These are phyloP conservation scores for Oehlia diaphana DNA, from an alignment of 192 early-diverging fungal genomes.

Conservation along the genomic window DNA sequence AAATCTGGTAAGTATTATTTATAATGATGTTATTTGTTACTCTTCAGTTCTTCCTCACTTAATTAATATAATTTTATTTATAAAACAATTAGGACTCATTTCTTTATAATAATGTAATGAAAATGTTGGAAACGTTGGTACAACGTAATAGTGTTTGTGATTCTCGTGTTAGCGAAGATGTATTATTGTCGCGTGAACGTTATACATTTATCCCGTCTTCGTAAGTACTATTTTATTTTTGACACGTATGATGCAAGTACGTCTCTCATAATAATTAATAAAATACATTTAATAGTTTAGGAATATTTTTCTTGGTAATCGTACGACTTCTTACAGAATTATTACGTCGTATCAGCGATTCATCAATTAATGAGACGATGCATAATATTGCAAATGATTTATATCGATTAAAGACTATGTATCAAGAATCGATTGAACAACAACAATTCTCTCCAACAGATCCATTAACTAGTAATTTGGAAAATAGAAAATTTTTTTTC, in stretches of 20 bases:
- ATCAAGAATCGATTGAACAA: not conserved
- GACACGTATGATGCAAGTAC: too few relatives aligned
- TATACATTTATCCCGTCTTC: too few relatives aligned
- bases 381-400: not conserved
- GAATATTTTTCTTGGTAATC: conserved; percentile 34
- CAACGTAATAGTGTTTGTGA: conserved; percentile 16
- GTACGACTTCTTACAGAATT: conserved; percentile 39
- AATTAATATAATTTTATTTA: not conserved
- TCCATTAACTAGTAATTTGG: not conserved
- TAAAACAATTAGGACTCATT: too few relatives aligned
- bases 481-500: not conserved
- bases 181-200: not conserved
- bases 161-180: not conserved
- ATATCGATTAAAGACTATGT: too few relatives aligned
- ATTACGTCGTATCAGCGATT: conserved; percentile 35
- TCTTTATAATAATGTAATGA: not conserved
- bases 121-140: conserved; percentile 1
- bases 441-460: not conserved
- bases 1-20: not conserved
- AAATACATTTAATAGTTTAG: not conserved
- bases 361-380: conserved; percentile 17
- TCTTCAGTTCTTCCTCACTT: too few relatives aligned
- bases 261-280: too few relatives aligned
- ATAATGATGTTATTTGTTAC: too few relatives aligned
- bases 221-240: too few relatives aligned